Evolutionary conservation across 2,329 filamentous ascomycete genomes (phyloP).

Genomic region (Dactylellina leptospora): DNA sequence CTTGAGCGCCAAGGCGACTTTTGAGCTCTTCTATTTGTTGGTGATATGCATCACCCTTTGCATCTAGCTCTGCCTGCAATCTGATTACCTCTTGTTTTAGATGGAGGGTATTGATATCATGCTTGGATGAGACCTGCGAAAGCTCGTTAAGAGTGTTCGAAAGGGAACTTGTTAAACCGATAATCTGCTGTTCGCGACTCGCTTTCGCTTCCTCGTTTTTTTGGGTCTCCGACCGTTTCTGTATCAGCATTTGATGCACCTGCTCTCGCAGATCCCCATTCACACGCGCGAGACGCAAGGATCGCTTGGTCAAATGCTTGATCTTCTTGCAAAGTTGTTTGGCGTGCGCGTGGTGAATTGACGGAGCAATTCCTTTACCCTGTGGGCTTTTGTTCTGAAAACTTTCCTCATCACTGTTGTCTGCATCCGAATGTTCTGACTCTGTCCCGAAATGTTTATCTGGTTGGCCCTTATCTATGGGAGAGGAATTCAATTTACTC

Average conservation of each 20-base stretch:
- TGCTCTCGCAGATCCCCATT: slow-evolving; percentile 3
- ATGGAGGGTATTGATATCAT: slow-evolving; percentile 18
- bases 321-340: slow-evolving; percentile 11
- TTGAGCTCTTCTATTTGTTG: slow-evolving; percentile 19
- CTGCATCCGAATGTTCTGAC: too few species aligned
- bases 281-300: slow-evolving; percentile 21
- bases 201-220: slow-evolving; percentile 31
- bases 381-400: too few species aligned
- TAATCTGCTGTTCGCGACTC: slow-evolving; percentile 38
- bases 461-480: too few species aligned
- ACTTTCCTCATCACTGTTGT: too few species aligned
- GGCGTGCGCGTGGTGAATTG: background rate
- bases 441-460: too few species aligned
- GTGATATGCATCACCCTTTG: slow-evolving; percentile 9
- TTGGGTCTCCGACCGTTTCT: slow-evolving; percentile 28
- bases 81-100: slow-evolving; percentile 35
- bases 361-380: background rate
- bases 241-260: slow-evolving; percentile 12
- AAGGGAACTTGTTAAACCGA: slow-evolving; percentile 39
- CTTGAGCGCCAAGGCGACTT: background rate
- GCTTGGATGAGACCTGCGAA: slow-evolving; percentile 43
- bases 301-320: background rate
- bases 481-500: too few species aligned
- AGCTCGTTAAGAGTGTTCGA: slow-evolving; percentile 45
- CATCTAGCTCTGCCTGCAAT: slow-evolving; percentile 18